phyloP scores from a whole-genome alignment of 2,329 filamentous ascomycete genomes.

The Diplodia seriata region DNA sequence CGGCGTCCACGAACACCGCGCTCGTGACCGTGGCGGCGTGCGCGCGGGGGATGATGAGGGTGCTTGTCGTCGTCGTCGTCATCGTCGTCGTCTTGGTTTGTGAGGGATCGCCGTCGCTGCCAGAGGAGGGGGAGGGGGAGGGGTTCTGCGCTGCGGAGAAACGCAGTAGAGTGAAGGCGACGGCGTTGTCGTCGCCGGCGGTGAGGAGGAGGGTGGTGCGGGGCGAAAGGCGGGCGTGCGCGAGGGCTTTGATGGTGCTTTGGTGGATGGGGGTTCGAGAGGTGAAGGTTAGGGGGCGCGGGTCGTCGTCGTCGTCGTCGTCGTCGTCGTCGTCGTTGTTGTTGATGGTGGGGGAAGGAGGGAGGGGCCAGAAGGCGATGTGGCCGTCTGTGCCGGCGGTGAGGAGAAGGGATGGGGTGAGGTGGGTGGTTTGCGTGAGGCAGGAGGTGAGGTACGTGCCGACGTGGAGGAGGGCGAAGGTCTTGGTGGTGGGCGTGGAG shows the following conservation, averaged over 20 bases:
- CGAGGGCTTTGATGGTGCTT: slow-evolving; percentile 73
- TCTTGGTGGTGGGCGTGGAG: slow-evolving; percentile 34
- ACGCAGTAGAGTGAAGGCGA: slow-evolving; percentile 64
- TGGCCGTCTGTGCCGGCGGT: slow-evolving; percentile 85
- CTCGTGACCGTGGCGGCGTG: slow-evolving; percentile 76
- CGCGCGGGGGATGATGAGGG: slow-evolving; percentile 61
- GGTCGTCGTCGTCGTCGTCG: neutral
- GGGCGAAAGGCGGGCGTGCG: slow-evolving; percentile 42
- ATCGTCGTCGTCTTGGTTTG: too few species aligned
- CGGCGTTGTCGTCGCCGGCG: slow-evolving; percentile 86
- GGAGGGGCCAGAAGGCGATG: slow-evolving; percentile 66
- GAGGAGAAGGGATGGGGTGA: slow-evolving; percentile 55
- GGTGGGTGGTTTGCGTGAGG: slow-evolving; percentile 67
- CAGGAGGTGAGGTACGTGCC: slow-evolving; percentile 64
- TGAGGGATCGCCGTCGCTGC: neutral
- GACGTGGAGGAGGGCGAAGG: slow-evolving; percentile 47
- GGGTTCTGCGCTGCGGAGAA: neutral
- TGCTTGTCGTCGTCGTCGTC: slow-evolving; percentile 32
- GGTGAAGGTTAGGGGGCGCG: neutral
- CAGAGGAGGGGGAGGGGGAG: too few species aligned
- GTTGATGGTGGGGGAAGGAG: slow-evolving; percentile 1
- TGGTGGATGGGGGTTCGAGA: slow-evolving; percentile 69
- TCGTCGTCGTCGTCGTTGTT: neutral
- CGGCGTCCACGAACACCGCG: slow-evolving; percentile 49
- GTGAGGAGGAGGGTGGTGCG: slow-evolving; percentile 65